These are phyloP conservation scores for Schoenoplectus tabernaemontani DNA, from an alignment of 202 grass and related monocot genomes.

Conservation along the genomic window DNA sequence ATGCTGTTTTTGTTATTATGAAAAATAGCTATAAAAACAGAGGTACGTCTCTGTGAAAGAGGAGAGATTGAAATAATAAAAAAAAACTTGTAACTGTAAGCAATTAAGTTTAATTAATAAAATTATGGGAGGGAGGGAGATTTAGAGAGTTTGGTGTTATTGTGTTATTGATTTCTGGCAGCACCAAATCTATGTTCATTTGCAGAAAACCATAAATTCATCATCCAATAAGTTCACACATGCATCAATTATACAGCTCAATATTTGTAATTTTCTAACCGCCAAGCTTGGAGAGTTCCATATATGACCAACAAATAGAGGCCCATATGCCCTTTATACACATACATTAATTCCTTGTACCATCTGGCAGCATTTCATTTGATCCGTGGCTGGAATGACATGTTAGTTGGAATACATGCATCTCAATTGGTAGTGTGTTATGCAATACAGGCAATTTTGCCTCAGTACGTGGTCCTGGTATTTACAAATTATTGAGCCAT, in stretches of 20 bases:
- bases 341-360: slow-evolving; percentile 11
- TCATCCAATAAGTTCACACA: background rate
- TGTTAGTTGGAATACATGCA: slow-evolving; percentile 26
- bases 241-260: slow-evolving; percentile 1
- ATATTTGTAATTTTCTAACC: slow-evolving; percentile 13
- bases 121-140: too few relatives aligned
- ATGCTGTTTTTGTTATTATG: too few relatives aligned
- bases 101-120: too few relatives aligned
- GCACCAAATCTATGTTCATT: slow-evolving; percentile 2
- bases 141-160: too few relatives aligned
- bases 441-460: background rate
- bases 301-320: background rate
- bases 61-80: too few relatives aligned
- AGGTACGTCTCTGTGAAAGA: too few relatives aligned
- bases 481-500: slow-evolving; percentile 3
- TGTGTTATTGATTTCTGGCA: too few relatives aligned
- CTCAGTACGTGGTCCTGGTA: slow-evolving; percentile 14
- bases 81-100: too few relatives aligned
- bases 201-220: background rate
- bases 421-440: slow-evolving; percentile 20
- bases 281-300: slow-evolving; percentile 2
- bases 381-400: slow-evolving; percentile 9
- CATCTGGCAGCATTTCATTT: slow-evolving; percentile 1
- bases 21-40: too few relatives aligned
- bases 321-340: background rate